Evolutionary conservation across 2,329 filamentous ascomycete genomes (phyloP), one percentile per base, ranked within the genome.

Genomic region (Ophiostoma novo-ulmi): DNA sequence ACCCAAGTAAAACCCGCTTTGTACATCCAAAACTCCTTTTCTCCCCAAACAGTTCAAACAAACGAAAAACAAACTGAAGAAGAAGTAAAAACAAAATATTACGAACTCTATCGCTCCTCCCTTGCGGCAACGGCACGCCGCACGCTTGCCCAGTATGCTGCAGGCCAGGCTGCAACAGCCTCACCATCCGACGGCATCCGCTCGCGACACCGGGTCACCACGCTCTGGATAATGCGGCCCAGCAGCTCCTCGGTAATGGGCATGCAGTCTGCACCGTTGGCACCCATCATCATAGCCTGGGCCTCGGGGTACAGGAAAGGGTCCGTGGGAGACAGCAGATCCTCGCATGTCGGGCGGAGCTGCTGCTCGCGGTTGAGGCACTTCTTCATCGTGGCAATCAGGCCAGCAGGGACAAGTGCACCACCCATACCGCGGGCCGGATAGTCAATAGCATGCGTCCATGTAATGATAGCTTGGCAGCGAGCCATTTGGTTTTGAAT

Each of bases 391-490:
- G 88, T 90, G 39, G 84, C 80, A 44, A 91, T 78, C 14, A 91
- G 80, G 13, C 84, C 85, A 0, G 82, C 80, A 0, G 89, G 88
- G 0, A 91, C 87, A 0, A 82, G 80, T 0, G 84, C 82, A 69
- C 84, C 89, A 63, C 92, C 92, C 68, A 93, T 82, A 14, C 89
- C 92, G 2, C 85, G 83, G 0, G 88, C 84, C 0, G 90, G 90
- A 76, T 89, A 95, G 70, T 92, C 87, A 76, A 96, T 92, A 6
- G 80, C 79, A 78, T 93, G 88, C 70, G 88, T 85, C 79, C 88
- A 91, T 79, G 94, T 92, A 75, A 93, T 91, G 77, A 96, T 95
- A 72, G 92, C 91, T 79, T 93, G 89, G 78, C 96, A 95, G 31
- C 93, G 89, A 52, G 91, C 88, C 82, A 97, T 92, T 77, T 90